Evolutionary conservation across 2,329 filamentous ascomycete genomes (phyloP).

Genomic region (Davidsoniella eucalypti): DNA sequence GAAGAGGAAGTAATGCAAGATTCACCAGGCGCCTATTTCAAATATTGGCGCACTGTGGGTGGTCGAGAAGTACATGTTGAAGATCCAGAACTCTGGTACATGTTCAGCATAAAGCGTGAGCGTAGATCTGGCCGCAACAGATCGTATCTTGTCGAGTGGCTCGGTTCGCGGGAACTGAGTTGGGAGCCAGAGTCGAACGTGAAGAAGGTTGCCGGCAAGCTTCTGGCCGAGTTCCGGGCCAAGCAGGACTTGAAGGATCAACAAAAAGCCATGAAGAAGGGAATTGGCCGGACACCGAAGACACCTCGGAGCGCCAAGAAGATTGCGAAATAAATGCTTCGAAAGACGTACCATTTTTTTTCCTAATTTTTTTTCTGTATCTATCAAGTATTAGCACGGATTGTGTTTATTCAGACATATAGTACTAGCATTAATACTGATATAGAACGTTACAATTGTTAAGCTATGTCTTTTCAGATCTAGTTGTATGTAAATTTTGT

Average conservation of each 20-base stretch:
- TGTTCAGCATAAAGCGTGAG: constrained; percentile 10
- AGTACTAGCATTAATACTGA: no score
- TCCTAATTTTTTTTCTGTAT: no score
- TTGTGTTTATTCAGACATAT: no score
- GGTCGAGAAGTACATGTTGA: constrained; percentile 9
- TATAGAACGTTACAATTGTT: no score
- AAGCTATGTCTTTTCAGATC: no score
- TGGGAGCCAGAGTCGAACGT: constrained; percentile 10
- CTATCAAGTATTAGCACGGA: no score
- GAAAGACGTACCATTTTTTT: no score
- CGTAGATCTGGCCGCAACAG: not conserved
- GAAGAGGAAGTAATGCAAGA: constrained; percentile 11
- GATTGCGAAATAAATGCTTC: no score
- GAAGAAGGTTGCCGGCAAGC: not conserved
- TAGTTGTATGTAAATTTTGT: no score
- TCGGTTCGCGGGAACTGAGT: constrained; percentile 9
- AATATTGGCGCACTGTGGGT: constrained; percentile 8
- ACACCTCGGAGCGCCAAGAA: no score
- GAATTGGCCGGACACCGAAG: not conserved
- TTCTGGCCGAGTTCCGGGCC: constrained; percentile 5
- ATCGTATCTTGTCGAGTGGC: constrained; percentile 8
- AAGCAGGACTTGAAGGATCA: not conserved
- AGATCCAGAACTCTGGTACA: constrained; percentile 11
- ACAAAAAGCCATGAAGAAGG: not conserved
- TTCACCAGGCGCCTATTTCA: constrained; percentile 6